Evolutionary conservation across 768 basidiomycete species (phyloP).

Genomic region (Xanthoconium purpureum): DNA sequence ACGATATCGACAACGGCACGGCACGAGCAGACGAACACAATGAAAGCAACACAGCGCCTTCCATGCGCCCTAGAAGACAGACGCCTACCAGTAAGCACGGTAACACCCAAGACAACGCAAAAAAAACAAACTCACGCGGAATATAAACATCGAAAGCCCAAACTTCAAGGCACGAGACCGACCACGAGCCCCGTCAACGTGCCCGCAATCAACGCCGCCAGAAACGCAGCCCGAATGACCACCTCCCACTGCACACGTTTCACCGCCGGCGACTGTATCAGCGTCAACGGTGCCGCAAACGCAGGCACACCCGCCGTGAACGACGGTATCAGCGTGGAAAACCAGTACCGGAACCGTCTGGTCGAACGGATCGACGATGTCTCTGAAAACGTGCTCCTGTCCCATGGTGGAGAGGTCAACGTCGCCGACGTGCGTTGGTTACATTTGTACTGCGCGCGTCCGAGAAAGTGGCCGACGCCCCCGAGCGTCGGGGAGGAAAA

Average conservation of each 20-base stretch:
- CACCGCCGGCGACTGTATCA: conserved; percentile 64
- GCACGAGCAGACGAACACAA: no score
- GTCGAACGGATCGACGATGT: neutral
- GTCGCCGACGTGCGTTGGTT: conserved; percentile 11
- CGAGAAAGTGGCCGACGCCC: conserved; percentile 10
- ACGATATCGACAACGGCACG: no score
- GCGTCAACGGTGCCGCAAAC: conserved; percentile 68
- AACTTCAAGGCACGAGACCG: conserved; percentile 8
- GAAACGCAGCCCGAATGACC: conserved; percentile 54
- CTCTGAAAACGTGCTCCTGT: neutral
- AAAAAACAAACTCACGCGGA: no score
- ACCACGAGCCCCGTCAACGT: conserved; percentile 33
- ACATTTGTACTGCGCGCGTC: conserved; percentile 32
- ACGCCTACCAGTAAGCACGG: no score
- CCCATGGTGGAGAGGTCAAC: neutral
- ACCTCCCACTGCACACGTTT: conserved; percentile 86
- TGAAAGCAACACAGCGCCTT: no score
- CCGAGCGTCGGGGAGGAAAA: neutral
- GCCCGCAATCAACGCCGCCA: conserved; percentile 42
- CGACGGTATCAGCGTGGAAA: conserved; percentile 25
- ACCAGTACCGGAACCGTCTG: neutral
- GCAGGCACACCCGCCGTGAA: conserved; percentile 54
- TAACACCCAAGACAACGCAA: no score
- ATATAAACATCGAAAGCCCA: no score
- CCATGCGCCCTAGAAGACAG: no score